Evolutionary conservation across 345 rosid genomes (phyloP).

Genomic region (Populus davidiana): DNA sequence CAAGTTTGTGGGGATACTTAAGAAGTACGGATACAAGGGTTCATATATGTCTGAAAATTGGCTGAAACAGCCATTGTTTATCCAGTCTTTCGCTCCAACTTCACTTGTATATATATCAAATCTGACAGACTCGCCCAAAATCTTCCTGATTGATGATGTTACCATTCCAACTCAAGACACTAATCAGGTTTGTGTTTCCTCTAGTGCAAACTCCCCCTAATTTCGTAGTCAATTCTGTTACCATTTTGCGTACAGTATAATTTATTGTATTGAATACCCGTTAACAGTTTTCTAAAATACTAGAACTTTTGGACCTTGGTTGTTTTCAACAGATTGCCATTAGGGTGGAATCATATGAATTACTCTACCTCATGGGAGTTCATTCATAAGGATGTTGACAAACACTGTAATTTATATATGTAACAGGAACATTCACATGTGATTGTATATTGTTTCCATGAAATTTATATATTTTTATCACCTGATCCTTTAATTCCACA

Average conservation of each 20-base stretch:
- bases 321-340: not conserved
- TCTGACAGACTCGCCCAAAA: slow-evolving; percentile 68
- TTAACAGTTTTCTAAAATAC: not conserved
- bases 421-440: not conserved
- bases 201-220: not conserved
- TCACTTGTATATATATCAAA: slow-evolving; percentile 66
- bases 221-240: not conserved
- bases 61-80: slow-evolving; percentile 75
- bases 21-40: slow-evolving; percentile 80
- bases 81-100: slow-evolving; percentile 95
- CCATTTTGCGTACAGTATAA: not conserved
- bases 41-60: slow-evolving; percentile 77
- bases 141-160: slow-evolving; percentile 77
- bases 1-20: slow-evolving; percentile 60
- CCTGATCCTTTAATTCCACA: not conserved
- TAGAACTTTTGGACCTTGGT: too few relatives aligned
- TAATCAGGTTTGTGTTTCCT: slow-evolving; percentile 54
- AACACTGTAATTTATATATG: not conserved
- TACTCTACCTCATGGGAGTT: not conserved
- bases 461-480: not conserved
- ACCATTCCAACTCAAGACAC: slow-evolving; percentile 76
- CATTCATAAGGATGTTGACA: not conserved
- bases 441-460: not conserved
- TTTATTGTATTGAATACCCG: not conserved
- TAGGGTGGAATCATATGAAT: not conserved